These are phyloP conservation scores for Pythium brassicae DNA, from an alignment of 352 stramenopile genomes.

Conservation along the genomic window DNA sequence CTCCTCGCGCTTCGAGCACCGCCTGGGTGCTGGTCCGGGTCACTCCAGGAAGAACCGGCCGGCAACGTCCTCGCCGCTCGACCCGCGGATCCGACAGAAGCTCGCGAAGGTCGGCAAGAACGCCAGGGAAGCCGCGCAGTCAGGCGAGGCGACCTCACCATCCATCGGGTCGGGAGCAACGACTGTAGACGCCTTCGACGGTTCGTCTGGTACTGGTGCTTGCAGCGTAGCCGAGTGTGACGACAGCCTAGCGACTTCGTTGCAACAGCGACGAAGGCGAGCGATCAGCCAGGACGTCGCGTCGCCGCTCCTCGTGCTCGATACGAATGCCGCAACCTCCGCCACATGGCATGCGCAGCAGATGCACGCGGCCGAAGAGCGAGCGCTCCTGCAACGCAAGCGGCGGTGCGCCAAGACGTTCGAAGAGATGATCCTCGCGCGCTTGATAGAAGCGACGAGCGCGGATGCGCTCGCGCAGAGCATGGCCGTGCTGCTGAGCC, in stretches of 20 bases:
- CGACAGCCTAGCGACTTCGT: not conserved
- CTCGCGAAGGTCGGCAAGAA: slow-evolving; percentile 12
- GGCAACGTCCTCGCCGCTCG: slow-evolving; percentile 18
- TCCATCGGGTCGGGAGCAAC: not conserved
- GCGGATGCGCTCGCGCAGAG: slow-evolving; percentile 3
- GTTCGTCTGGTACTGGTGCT: not conserved
- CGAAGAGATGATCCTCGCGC: slow-evolving; percentile 64
- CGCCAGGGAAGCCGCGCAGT: not conserved
- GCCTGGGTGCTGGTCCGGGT: slow-evolving; percentile 6
- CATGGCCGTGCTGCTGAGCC: slow-evolving; percentile 41
- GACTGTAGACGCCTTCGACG: not conserved
- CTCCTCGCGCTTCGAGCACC: slow-evolving; percentile 45
- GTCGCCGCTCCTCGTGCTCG: not conserved
- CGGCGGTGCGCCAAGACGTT: slow-evolving; percentile 72
- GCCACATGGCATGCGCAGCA: slow-evolving; percentile 4
- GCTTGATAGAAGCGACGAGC: slow-evolving; percentile 19
- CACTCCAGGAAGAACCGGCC: slow-evolving; percentile 5
- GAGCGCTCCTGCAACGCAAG: slow-evolving; percentile 43
- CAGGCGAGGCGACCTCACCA: too few species aligned
- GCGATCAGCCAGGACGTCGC: not conserved
- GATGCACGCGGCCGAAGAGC: slow-evolving; percentile 15
- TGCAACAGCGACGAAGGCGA: not conserved
- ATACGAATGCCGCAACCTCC: not conserved
- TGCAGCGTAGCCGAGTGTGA: not conserved
- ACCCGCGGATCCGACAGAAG: slow-evolving; percentile 6